Conservation (phyloP, 768 basidiomycete genomes). For the Exsudoporus frostii region DNA sequence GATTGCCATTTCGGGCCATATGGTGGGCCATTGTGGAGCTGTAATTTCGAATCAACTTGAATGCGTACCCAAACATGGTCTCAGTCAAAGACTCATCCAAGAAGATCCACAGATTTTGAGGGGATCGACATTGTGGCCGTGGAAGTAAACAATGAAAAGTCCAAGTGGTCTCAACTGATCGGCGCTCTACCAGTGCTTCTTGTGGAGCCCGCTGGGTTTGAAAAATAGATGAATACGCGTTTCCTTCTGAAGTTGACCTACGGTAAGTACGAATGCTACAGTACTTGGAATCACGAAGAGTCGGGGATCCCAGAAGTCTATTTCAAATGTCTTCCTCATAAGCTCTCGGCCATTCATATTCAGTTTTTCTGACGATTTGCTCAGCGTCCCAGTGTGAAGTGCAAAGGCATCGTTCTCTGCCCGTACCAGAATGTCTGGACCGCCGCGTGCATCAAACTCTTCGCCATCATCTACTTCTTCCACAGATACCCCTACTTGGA, state of each 20-base stretch:
- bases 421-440: slow-evolving; percentile 15
- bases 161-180: neutral
- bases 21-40: too few species aligned
- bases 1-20: neutral
- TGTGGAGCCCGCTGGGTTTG: neutral
- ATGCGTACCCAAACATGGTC: too few species aligned
- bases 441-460: slow-evolving; percentile 12
- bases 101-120: too few species aligned
- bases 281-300: too few species aligned
- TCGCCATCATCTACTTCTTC: neutral
- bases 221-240: neutral
- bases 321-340: neutral
- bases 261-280: neutral
- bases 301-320: neutral
- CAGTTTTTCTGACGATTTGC: neutral
- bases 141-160: neutral
- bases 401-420: neutral
- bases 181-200: too few species aligned
- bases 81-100: too few species aligned
- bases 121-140: too few species aligned
- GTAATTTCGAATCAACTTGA: too few species aligned
- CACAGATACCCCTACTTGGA: neutral
- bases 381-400: neutral
- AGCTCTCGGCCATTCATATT: neutral
- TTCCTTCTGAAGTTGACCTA: neutral